Percentiles rank a stretch among this genome's conserved stretches.
These are phyloP conservation scores for Hordeum marinum DNA, from an alignment of 176 grass and related monocot species.

Conservation along the genomic window DNA sequence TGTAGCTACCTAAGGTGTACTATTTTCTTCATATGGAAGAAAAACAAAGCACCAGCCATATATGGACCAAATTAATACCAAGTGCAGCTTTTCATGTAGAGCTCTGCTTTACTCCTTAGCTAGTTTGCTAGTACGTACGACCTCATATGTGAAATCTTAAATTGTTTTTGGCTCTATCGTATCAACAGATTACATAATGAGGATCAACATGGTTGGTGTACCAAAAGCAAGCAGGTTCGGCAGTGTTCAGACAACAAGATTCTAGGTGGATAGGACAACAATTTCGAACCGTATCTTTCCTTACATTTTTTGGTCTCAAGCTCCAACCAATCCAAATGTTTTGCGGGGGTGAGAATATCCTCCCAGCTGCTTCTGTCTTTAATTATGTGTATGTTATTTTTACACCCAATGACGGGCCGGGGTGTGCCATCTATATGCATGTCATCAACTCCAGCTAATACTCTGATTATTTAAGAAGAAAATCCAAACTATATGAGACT, in stretches of 20 bases:
- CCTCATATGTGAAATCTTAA: not conserved
- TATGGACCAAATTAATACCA: not conserved
- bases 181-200: not conserved
- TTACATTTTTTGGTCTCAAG: not conserved
- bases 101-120: not conserved
- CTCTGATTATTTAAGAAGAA: not conserved
- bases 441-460: not conserved
- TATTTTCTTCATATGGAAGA: not conserved
- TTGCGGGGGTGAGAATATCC: not conserved
- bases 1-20: not conserved
- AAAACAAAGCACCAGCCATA: not conserved
- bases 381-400: not conserved
- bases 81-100: not conserved
- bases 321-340: not conserved
- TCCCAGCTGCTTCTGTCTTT: not conserved
- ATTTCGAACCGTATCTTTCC: not conserved
- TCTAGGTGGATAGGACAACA: not conserved
- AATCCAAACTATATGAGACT: not conserved
- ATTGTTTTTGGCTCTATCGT: not conserved
- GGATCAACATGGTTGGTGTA: not conserved
- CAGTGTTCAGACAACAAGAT: not conserved
- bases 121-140: not conserved
- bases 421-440: not conserved
- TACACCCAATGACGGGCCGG: not conserved
- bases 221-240: not conserved